Base-by-base conservation (phyloP, 2,329 filamentous ascomycete genomes). In the Gnomoniopsis sp. region DNA sequence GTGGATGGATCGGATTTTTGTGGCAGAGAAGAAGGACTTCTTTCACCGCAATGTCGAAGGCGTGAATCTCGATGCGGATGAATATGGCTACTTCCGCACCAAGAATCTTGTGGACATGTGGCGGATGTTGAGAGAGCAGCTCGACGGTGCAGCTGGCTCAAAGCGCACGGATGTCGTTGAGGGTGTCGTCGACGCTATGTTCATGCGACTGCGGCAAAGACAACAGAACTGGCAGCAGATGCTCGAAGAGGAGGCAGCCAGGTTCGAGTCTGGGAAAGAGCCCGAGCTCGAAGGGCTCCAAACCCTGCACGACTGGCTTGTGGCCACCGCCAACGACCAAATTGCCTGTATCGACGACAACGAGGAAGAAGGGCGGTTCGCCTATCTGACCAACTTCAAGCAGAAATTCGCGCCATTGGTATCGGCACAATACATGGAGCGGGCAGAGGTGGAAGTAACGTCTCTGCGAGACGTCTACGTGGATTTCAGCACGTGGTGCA, bases 311-410 rank as follows among this genome's bases (percentile, higher is more conserved):
- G 95, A 99, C 76, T 99, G 93, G 92, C 88, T 99, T 57, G 87
- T 99, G 55, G 93, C 95, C 49, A 91, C 96, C 58, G 95, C 96
- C 66, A 99, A 99, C 76, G 95, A 99, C 75, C 95, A 99, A 73
- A 98, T 99, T 71, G 93, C 93, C 58, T 97, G 92, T 74, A 96
- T 99, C 68, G 95, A 98, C 72, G 96, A 98, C 69, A 89, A 89
- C 65, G 88, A 91, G 62, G 88, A 90, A 55, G 85, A 87, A 55
- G 85, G 84, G 60, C 86, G 88, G 34, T 78, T 89, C 26, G 90
- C 89, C 33, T 97, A 97, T 76, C 82, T 98, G 52, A 88, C 90
- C 3, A 88, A 88, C 68, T 97, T 97, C 84, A 87, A 87, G 66
- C 85, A 88, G 66, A 91, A 95, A 68, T 89, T 96, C 69, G 89